phyloP scores from a whole-genome alignment of 495 filamentous ascomycete species.

The Podospora bellae-mahoneyi region DNA sequence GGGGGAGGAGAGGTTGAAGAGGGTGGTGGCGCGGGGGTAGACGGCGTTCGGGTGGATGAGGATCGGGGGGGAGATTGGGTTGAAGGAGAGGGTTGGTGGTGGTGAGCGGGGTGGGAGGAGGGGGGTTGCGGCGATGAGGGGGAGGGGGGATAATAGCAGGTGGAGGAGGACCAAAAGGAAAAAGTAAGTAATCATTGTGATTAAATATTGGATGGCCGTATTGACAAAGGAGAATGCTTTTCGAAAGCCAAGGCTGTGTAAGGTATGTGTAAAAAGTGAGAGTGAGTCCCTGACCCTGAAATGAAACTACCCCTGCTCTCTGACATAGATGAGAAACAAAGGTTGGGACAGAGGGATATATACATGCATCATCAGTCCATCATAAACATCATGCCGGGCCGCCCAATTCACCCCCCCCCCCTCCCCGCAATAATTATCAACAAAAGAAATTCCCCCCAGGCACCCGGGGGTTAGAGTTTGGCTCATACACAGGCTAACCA shows the following conservation, averaged over 20 bases:
- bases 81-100: neutral
- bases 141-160: neutral
- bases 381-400: neutral
- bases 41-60: neutral
- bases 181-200: neutral
- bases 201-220: neutral
- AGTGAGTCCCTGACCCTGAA: neutral
- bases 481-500: neutral
- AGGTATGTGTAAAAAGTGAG: neutral
- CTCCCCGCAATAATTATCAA: neutral
- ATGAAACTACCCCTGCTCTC: neutral
- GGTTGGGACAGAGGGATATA: neutral
- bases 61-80: neutral
- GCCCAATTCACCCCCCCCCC: neutral
- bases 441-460: neutral
- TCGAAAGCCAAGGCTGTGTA: neutral
- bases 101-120: conserved; percentile 2
- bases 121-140: neutral
- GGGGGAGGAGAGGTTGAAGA: neutral
- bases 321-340: neutral
- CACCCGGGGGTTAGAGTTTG: neutral
- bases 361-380: neutral
- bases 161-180: neutral
- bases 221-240: neutral
- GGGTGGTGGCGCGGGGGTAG: conserved; percentile 26